Evolutionary conservation across 2,329 filamentous ascomycete genomes (phyloP), one percentile per base, ranked within the genome.

Genomic region (Trichoderma asperellum): DNA sequence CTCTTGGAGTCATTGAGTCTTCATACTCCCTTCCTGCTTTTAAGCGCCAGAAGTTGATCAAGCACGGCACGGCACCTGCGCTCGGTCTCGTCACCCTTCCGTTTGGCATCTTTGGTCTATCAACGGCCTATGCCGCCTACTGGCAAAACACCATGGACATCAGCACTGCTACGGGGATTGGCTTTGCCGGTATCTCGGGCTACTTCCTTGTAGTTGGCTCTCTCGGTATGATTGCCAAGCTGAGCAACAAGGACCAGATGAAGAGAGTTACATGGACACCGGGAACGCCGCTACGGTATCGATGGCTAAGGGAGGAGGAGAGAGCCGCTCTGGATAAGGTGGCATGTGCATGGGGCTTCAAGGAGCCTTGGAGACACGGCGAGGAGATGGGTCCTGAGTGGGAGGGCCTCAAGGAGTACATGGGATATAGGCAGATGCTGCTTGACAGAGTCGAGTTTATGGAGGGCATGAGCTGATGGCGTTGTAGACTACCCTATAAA

Each of bases 241-340:
- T 93, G 32, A 97, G 95, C 40, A 86, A 91, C 70, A 97, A 97
- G 80, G 94, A 98, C 78, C 94, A 98, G 80, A 97, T 97, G 92
- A 90, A 91, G 75, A 89, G 96, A 24, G 93, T 98, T 5, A 94
- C 93, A 2, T 99, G 96, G 96, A 86, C 91, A 10, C 88, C 89
- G 0, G 96, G 96, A 12, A 91, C 93, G 40, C 91, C 92, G 27
- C 82, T 98, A 72, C 87, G 91, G 71, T 87, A 93, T 75, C 87
- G 96, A 16, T 98, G 94, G 92, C 79, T 97, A 66, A 86, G 93
- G 40, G 96, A 98, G 78, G 94, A 97, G 72, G 94, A 99, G 83
- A 86, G 96, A 29, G 92, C 90, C 4, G 93, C 94, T 0, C 83
- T 97, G 72, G 96, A 99, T 82, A 89, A 88, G 76, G 88, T 99